phyloP scores from a whole-genome alignment of 768 basidiomycete genomes.

The Asterophora lycoperdoides region DNA sequence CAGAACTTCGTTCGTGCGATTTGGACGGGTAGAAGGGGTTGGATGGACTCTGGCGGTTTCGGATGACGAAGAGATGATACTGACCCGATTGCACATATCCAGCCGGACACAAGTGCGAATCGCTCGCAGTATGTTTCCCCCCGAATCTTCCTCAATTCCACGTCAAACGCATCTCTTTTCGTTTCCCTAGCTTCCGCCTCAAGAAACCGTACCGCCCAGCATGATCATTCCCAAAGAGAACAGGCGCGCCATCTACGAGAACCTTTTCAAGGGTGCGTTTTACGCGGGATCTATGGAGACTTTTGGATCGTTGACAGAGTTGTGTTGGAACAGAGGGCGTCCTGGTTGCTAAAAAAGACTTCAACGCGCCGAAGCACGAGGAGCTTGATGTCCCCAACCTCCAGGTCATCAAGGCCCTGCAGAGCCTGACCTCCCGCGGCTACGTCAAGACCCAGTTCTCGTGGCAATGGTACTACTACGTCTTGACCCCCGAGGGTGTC shows the following conservation, averaged over 20 bases:
- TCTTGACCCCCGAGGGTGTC: slow-evolving; percentile 93
- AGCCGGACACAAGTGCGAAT: slow-evolving; percentile 40
- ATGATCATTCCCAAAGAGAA: slow-evolving; percentile 98
- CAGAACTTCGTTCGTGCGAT: slow-evolving; percentile 20
- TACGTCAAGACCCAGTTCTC: slow-evolving; percentile 99
- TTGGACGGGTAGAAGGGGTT: slow-evolving; percentile 28
- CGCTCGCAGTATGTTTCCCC: slow-evolving; percentile 34
- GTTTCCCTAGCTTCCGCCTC: slow-evolving; percentile 26
- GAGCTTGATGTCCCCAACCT: slow-evolving; percentile 74
- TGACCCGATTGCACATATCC: slow-evolving; percentile 18
- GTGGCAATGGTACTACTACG: slow-evolving; percentile 99
- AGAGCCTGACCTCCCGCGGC: slow-evolving; percentile 69
- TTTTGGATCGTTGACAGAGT: background rate
- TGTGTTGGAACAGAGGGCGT: slow-evolving; percentile 68
- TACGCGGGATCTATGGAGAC: background rate
- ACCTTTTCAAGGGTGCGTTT: slow-evolving; percentile 95
- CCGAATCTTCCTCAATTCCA: background rate
- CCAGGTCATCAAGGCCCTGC: slow-evolving; percentile 67
- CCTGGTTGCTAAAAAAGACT: slow-evolving; percentile 99
- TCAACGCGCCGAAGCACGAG: slow-evolving; percentile 95
- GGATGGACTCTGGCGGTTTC: slow-evolving; percentile 32
- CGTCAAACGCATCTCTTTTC: background rate
- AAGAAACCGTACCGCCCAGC: slow-evolving; percentile 40
- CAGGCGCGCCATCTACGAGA: slow-evolving; percentile 95
- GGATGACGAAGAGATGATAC: slow-evolving; percentile 34